phyloP scores from a whole-genome alignment of 2,329 filamentous ascomycete genomes.

The Aspergillus clavatus region DNA sequence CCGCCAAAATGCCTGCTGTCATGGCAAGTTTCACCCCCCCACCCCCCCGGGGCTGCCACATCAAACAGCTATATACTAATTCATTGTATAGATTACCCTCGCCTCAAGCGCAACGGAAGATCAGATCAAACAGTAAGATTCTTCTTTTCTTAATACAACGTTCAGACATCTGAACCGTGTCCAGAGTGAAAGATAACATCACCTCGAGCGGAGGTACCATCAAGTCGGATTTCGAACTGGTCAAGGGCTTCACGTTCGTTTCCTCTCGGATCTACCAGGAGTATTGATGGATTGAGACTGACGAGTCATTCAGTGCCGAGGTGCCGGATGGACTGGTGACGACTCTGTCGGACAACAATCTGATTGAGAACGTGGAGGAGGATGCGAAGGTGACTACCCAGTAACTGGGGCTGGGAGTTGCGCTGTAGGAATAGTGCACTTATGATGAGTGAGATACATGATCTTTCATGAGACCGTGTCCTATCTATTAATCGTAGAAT shows the following conservation, averaged over 20 bases:
- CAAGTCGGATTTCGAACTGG: background rate
- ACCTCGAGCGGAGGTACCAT: background rate
- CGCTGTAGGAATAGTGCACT: no score
- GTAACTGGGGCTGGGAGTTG: no score
- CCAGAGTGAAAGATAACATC: background rate
- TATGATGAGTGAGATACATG: background rate
- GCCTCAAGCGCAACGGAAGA: background rate
- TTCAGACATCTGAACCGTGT: no score
- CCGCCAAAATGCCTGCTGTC: background rate
- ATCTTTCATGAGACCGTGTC: no score
- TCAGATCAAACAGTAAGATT: background rate
- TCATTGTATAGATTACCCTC: background rate
- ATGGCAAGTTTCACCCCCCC: background rate
- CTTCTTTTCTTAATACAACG: no score
- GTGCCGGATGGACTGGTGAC: background rate
- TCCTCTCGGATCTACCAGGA: background rate
- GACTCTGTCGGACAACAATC: background rate
- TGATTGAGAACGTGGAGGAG: background rate
- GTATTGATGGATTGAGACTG: background rate
- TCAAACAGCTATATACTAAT: background rate
- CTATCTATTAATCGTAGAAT: no score
- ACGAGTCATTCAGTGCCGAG: background rate
- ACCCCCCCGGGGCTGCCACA: background rate
- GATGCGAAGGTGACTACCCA: background rate
- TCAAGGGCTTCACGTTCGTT: background rate